phyloP scores from a whole-genome alignment of 1,284 basidiomycete genomes.

The Naganishia sp. region DNA sequence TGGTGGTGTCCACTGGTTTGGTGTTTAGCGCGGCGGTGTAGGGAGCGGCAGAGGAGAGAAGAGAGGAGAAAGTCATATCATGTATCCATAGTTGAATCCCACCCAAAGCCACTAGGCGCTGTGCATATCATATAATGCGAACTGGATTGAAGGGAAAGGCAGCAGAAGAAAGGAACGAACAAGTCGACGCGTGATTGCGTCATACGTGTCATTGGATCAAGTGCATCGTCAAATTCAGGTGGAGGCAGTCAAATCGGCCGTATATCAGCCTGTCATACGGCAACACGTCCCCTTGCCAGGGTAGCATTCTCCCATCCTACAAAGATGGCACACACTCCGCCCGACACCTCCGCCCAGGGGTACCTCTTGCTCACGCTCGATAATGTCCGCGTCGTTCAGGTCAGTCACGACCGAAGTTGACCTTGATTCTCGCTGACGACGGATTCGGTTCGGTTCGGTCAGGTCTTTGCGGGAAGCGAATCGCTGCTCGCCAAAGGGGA shows the following conservation, averaged over 20 bases:
- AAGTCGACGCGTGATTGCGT: background rate
- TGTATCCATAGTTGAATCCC: constrained; percentile 17
- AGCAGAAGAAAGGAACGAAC: too few relatives aligned
- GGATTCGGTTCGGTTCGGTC: background rate
- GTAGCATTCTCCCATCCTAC: background rate
- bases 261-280: too few relatives aligned
- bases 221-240: background rate
- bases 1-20: background rate
- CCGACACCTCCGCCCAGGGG: constrained; percentile 35
- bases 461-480: constrained; percentile 45
- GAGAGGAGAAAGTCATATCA: background rate
- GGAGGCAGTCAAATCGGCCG: background rate
- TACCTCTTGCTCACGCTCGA: constrained; percentile 47
- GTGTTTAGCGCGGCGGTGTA: background rate
- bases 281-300: too few relatives aligned
- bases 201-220: background rate
- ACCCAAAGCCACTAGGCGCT: background rate
- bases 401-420: constrained; percentile 29
- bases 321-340: constrained; percentile 15
- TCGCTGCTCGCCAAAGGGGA: constrained; percentile 47
- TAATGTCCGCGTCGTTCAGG: constrained; percentile 46
- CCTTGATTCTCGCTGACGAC: constrained; percentile 15
- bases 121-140: background rate
- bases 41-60: background rate
- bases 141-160: too few relatives aligned